Base-by-base conservation (phyloP, 2,329 filamentous ascomycete species). In the Talaromyces sp. region DNA sequence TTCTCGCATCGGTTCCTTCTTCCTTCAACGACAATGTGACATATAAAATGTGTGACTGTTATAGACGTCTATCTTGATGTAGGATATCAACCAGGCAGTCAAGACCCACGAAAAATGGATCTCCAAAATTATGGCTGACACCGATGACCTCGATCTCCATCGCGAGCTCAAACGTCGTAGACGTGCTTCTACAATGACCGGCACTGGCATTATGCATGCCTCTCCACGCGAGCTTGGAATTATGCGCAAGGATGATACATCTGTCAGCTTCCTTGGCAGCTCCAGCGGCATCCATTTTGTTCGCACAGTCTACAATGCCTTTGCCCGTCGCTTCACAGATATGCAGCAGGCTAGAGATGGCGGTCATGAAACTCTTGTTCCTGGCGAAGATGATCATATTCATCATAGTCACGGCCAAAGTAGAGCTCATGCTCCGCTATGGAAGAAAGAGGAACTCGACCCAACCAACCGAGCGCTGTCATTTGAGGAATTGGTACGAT, bases 201-300 rank as follows among this genome's bases (percentile, higher is more conserved):
- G 49, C 14, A 52, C 49, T 52, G 49, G 24, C 24, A 33, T 14
- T n/a, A 31, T 24, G 3, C 27, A n/a, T 52, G 27, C 14, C 16
- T 31, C 49, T 52, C 24, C 49, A 31, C 49, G 49, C 24, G 49
- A 52, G 31, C 16, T 27, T n/a, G 24, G 49, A 9, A 52, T 52
- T 6, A 52, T 52, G 49, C 49, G 49, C 49, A 52, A 52, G 9
- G 49, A 52, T 31, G 49, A 52, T 52, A 52, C 49, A 52, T 52
- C 22, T 31, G 14, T 50, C 47, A 50, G 47, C 47, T 50, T 50
- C 47, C 47, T 50, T 10, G 47, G 47, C 47, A 50, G 47, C 47
- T 50, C 47, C 47, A 50, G 24, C 6, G 47, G 47, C 47, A 50
- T 50, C 13, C 22, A 50, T 14, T 31, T 31, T 50, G 47, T 50